A percentile compares a stretch with the other conserved stretches of the same genome.
Evolutionary conservation across 495 filamentous ascomycete genomes (phyloP).

Genomic region (Penicillium salamii): DNA sequence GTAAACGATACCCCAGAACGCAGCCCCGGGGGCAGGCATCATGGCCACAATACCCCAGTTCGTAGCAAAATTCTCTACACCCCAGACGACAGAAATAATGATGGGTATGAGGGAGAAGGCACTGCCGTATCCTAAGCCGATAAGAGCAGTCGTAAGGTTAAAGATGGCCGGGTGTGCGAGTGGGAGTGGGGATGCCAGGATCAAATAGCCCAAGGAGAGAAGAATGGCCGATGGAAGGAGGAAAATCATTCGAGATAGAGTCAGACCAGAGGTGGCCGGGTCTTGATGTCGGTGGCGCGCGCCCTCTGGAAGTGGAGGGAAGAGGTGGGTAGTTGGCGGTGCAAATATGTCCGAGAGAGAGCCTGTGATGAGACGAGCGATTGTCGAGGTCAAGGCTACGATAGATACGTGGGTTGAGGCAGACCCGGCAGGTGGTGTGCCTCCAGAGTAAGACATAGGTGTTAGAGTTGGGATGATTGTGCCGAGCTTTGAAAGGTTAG

Average conservation of each 20-base stretch:
- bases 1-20: slow-evolving; percentile 83
- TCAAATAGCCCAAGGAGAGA: slow-evolving; percentile 71
- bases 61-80: slow-evolving; percentile 96
- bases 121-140: slow-evolving; percentile 90
- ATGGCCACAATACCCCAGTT: slow-evolving; percentile 96
- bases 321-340: slow-evolving; percentile 51
- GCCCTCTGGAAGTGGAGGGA: slow-evolving; percentile 33
- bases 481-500: slow-evolving; percentile 54
- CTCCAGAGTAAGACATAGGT: slow-evolving; percentile 50
- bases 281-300: slow-evolving; percentile 15
- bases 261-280: slow-evolving; percentile 37
- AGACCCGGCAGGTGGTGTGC: slow-evolving; percentile 57
- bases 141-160: slow-evolving; percentile 72
- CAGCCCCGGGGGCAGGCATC: slow-evolving; percentile 80
- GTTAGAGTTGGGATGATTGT: slow-evolving; percentile 87
- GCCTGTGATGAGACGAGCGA: slow-evolving; percentile 80
- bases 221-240: slow-evolving; percentile 71
- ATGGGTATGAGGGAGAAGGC: slow-evolving; percentile 87
- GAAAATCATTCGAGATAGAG: slow-evolving; percentile 75
- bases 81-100: slow-evolving; percentile 92
- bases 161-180: slow-evolving; percentile 68
- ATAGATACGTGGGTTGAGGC: slow-evolving; percentile 91
- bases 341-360: slow-evolving; percentile 85
- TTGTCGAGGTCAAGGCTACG: slow-evolving; percentile 84
- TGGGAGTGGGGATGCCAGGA: slow-evolving; percentile 68